phyloP scores from a whole-genome alignment of 164 flowering plant species.

The Aristolochia fimbriata region DNA sequence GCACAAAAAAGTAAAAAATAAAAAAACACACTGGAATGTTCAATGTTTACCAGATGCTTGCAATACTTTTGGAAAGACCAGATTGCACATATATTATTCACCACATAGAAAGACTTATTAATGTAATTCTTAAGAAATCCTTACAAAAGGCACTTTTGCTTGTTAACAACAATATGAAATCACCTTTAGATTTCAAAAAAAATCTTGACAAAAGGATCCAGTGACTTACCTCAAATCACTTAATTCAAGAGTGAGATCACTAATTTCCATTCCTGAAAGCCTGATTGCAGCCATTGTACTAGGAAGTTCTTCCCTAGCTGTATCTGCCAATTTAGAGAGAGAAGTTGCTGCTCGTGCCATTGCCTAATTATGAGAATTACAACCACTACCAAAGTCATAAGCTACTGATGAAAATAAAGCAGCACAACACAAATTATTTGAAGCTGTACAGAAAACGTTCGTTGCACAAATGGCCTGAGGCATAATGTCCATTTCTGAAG shows the following conservation, averaged over 20 bases:
- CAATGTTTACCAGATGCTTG: no score
- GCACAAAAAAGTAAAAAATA: no score
- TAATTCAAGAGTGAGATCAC: slow-evolving; percentile 86
- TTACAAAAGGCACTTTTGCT: no score
- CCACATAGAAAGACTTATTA: no score
- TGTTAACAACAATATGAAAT: background rate
- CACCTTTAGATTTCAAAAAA: background rate
- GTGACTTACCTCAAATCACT: slow-evolving; percentile 75
- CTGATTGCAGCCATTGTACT: slow-evolving; percentile 92
- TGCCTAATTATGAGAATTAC: slow-evolving; percentile 33
- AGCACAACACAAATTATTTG: background rate
- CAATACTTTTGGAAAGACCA: no score
- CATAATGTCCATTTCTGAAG: no score
- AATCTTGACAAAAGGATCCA: background rate
- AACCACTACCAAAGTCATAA: no score
- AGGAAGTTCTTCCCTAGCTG: slow-evolving; percentile 84
- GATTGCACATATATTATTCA: no score
- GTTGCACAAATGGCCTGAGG: no score
- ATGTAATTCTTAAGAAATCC: no score
- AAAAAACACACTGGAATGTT: no score
- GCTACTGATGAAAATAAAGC: background rate
- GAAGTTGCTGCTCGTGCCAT: slow-evolving; percentile 85
- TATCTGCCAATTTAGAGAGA: slow-evolving; percentile 80
- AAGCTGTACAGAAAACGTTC: background rate
- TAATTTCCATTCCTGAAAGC: slow-evolving; percentile 90